Evolutionary conservation across 1,139 yeast genomes (phyloP).

Genomic region (Debaryomycetaceae sp.): DNA sequence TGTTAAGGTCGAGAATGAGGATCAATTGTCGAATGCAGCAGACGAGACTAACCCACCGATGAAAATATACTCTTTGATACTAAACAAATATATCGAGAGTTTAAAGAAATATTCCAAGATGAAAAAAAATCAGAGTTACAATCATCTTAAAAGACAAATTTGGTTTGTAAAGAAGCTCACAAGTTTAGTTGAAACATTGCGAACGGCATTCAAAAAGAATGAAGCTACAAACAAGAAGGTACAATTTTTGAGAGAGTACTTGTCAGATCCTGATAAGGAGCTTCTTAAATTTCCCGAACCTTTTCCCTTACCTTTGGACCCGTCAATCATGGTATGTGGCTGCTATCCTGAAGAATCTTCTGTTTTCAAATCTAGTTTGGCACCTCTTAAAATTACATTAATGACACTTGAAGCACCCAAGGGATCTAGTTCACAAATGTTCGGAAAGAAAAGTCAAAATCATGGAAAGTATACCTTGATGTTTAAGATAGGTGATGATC

Average conservation of each 20-base stretch:
- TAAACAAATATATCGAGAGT: constrained; percentile 39
- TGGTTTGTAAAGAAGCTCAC: constrained; percentile 46
- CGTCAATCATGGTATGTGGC: constrained; percentile 64
- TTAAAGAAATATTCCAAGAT: constrained; percentile 29
- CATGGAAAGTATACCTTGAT: constrained; percentile 72
- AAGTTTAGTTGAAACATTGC: constrained; percentile 35
- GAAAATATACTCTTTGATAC: constrained; percentile 30
- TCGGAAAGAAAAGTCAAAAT: constrained; percentile 30
- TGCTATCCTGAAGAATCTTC: constrained; percentile 75
- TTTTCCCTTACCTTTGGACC: constrained; percentile 70
- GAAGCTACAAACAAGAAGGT: constrained; percentile 44
- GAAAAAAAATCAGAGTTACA: constrained; percentile 33
- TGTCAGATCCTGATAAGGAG: constrained; percentile 40
- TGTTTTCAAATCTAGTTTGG: constrained; percentile 86
- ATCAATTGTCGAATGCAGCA: constrained; percentile 36
- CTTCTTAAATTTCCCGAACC: constrained; percentile 45
- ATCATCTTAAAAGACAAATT: constrained; percentile 40
- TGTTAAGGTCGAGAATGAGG: constrained; percentile 81
- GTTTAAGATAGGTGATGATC: constrained; percentile 95
- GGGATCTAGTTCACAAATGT: constrained; percentile 23
- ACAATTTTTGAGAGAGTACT: constrained; percentile 40
- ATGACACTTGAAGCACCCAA: constrained; percentile 42
- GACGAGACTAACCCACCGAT: constrained; percentile 10
- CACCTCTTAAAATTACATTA: constrained; percentile 81
- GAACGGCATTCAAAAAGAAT: constrained; percentile 39